phyloP scores from a whole-genome alignment of 371 early-diverging fungal genomes.

The Entomophthora muscae region DNA sequence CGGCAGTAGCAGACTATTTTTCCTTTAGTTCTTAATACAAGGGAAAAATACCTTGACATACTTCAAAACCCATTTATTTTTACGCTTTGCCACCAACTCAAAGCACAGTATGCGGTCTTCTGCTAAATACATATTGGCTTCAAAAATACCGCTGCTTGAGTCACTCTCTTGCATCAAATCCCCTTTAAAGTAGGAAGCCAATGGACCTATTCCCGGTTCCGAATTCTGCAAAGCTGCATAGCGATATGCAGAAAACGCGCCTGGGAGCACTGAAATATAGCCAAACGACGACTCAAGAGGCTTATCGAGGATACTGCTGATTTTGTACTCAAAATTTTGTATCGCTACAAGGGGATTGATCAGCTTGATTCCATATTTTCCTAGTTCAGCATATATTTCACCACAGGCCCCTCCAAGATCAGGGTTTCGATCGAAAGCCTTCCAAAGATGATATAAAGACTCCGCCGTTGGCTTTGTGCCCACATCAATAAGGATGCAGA shows the following conservation, averaged over 20 bases:
- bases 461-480: constrained; percentile 40
- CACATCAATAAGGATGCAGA: constrained; percentile 59
- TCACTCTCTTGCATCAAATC: constrained; percentile 25
- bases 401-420: constrained; percentile 65
- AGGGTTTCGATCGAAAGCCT: constrained; percentile 35
- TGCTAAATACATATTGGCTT: constrained; percentile 59
- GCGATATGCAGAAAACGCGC: constrained; percentile 53
- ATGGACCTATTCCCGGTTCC: constrained; percentile 33
- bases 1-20: constrained; percentile 32
- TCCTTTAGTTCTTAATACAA: background rate
- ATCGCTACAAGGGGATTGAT: constrained; percentile 57
- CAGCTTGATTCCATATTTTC: constrained; percentile 28
- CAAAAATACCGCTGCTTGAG: constrained; percentile 28
- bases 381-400: constrained; percentile 40
- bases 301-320: constrained; percentile 70
- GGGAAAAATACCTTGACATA: constrained; percentile 25
- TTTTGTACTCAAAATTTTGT: constrained; percentile 76
- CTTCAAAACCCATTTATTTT: constrained; percentile 39
- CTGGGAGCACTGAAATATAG: constrained; percentile 64
- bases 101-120: constrained; percentile 63
- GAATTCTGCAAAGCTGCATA: constrained; percentile 32
- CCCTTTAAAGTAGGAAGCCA: constrained; percentile 44
- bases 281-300: constrained; percentile 68
- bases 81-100: constrained; percentile 46
- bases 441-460: constrained; percentile 50